A percentile compares a stretch with the other conserved stretches of the same genome.
These are phyloP conservation scores for Phytophthora podocarpi DNA, from an alignment of 352 stramenopile genomes.

Conservation along the genomic window DNA sequence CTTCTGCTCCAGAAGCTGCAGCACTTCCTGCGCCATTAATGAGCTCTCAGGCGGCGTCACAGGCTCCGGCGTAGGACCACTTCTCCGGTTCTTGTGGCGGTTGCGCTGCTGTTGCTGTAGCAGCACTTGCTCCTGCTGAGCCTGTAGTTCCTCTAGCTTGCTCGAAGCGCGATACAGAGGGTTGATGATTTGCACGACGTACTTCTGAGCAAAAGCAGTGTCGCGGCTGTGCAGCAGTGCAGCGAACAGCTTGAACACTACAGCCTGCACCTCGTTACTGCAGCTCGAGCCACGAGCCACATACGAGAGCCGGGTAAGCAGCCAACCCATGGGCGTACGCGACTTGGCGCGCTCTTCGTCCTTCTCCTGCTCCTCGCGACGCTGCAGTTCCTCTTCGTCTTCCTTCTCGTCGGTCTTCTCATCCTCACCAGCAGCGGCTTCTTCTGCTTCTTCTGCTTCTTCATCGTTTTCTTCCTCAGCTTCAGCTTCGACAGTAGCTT, in stretches of 20 bases:
- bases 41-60: slow-evolving; percentile 48
- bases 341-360: slow-evolving; percentile 54
- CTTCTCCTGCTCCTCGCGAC: slow-evolving; percentile 42
- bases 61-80: slow-evolving; percentile 16
- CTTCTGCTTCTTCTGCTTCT: background rate
- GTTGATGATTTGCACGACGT: slow-evolving; percentile 85
- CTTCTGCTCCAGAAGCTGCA: slow-evolving; percentile 86
- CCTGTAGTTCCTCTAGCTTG: slow-evolving; percentile 56
- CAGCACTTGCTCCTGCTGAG: slow-evolving; percentile 30
- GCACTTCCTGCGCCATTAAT: slow-evolving; percentile 81
- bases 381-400: slow-evolving; percentile 26
- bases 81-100: slow-evolving; percentile 37
- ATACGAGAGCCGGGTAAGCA: slow-evolving; percentile 87
- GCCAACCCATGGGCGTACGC: slow-evolving; percentile 77
- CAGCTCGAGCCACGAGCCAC: slow-evolving; percentile 56
- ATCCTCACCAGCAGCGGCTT: slow-evolving; percentile 10
- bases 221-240: slow-evolving; percentile 69
- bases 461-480: slow-evolving; percentile 12
- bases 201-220: slow-evolving; percentile 50
- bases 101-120: slow-evolving; percentile 35
- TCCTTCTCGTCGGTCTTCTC: slow-evolving; percentile 33
- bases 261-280: slow-evolving; percentile 60
- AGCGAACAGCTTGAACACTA: slow-evolving; percentile 89
- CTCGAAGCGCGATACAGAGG: slow-evolving; percentile 77
- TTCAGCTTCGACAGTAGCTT: slow-evolving; percentile 12